Evolutionary conservation across 495 filamentous ascomycete genomes (phyloP).

Genomic region (Penicillium silybi): DNA sequence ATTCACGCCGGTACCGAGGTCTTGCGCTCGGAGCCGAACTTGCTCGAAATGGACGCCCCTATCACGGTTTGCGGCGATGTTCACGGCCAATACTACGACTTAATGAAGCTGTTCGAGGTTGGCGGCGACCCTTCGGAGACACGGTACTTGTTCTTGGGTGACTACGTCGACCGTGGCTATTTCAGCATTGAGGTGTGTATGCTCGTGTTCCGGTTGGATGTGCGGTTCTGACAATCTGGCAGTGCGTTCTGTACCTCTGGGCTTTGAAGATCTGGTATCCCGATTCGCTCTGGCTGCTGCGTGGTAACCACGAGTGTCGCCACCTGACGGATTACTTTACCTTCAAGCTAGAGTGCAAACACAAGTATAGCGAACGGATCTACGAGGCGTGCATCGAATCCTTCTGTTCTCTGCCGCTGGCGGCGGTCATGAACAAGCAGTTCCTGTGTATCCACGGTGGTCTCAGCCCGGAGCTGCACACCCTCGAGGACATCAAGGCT

Average conservation of each 20-base stretch:
- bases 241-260: slow-evolving; percentile 97
- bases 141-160: slow-evolving; percentile 91
- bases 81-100: slow-evolving; percentile 96
- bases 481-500: slow-evolving; percentile 85
- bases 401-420: slow-evolving; percentile 90
- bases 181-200: slow-evolving; percentile 86
- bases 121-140: slow-evolving; percentile 96
- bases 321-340: slow-evolving; percentile 99
- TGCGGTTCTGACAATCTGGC: background rate
- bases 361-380: slow-evolving; percentile 95
- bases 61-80: slow-evolving; percentile 99
- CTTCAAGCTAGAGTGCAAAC: slow-evolving; percentile 98
- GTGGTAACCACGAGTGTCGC: slow-evolving; percentile 97
- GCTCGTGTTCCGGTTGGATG: background rate
- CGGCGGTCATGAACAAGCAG: slow-evolving; percentile 99
- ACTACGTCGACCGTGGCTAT: slow-evolving; percentile 97
- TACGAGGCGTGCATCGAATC: slow-evolving; percentile 99
- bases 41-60: slow-evolving; percentile 98
- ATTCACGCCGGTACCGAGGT: slow-evolving; percentile 80
- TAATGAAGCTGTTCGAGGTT: slow-evolving; percentile 99
- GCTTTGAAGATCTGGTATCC: slow-evolving; percentile 99
- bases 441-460: slow-evolving; percentile 98
- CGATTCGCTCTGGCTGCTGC: slow-evolving; percentile 91
- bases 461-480: slow-evolving; percentile 91
- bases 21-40: slow-evolving; percentile 81